A percentile compares a stretch with the other conserved stretches of the same genome.
phyloP scores from a whole-genome alignment of 176 grass and related monocot genomes.

The Triticum timopheevii region DNA sequence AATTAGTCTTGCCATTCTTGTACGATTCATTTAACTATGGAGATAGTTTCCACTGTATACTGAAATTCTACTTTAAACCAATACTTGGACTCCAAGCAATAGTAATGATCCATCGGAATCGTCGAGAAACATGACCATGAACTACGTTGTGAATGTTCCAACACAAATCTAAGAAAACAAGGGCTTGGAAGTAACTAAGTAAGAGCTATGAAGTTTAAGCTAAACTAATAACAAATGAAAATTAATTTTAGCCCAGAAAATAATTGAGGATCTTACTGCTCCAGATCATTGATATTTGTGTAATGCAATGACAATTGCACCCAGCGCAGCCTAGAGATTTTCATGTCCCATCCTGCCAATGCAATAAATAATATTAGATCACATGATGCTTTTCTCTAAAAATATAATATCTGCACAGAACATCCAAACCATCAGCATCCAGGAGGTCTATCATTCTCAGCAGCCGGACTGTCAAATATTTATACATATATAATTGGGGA shows the following conservation, averaged over 20 bases:
- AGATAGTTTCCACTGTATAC: not conserved
- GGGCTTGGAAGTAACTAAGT: not conserved
- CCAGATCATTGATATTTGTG: conserved; percentile 66
- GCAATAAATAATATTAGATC: conserved; percentile 38
- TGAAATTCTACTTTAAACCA: conserved; percentile 1
- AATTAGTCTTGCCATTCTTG: not conserved
- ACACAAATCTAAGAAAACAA: conserved; percentile 8
- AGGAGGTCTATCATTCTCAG: not conserved
- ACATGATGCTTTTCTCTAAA: not conserved
- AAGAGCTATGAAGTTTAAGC: conserved; percentile 11
- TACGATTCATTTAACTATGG: conserved; percentile 6
- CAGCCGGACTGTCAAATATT: conserved; percentile 6
- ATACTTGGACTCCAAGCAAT: conserved; percentile 10
- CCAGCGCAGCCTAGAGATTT: conserved; percentile 77
- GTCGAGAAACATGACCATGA: conserved; percentile 6
- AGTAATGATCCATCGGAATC: not conserved
- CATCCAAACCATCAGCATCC: conserved; percentile 4
- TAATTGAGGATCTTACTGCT: conserved; percentile 74
- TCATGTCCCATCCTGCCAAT: conserved; percentile 87
- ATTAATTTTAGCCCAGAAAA: not conserved
- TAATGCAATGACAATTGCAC: conserved; percentile 86
- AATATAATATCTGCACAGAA: conserved; percentile 5
- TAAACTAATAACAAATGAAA: conserved; percentile 23
- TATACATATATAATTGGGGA: not conserved
- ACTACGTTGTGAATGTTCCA: conserved; percentile 9